Evolutionary conservation across 2,329 filamentous ascomycete species (phyloP).

Genomic region (Colletotrichum gigasporum): DNA sequence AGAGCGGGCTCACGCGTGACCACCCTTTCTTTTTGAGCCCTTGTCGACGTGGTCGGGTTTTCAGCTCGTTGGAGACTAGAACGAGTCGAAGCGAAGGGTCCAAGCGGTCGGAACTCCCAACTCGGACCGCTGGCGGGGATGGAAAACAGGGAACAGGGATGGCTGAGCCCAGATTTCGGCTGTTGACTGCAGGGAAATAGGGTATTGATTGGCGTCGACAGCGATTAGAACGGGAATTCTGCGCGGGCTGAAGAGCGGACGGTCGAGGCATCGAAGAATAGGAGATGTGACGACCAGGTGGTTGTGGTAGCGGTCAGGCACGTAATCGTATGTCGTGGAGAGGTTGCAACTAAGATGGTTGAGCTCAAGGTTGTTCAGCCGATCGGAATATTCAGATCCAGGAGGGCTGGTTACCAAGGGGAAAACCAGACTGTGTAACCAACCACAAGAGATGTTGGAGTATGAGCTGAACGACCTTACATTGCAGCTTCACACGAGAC

Average conservation of each 20-base stretch:
- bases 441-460: too few relatives aligned
- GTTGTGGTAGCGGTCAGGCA: not conserved
- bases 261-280: too few relatives aligned
- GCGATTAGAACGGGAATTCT: not conserved
- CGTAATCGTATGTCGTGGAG: not conserved
- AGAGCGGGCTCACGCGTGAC: conserved; percentile 8
- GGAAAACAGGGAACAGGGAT: conserved; percentile 20
- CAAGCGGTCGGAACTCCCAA: conserved; percentile 18
- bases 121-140: conserved; percentile 5
- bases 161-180: conserved; percentile 5
- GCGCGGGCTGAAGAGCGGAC: conserved; percentile 5
- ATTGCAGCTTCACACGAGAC: not conserved
- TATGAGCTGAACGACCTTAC: not conserved
- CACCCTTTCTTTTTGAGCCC: not conserved
- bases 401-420: too few relatives aligned
- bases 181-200: conserved; percentile 16
- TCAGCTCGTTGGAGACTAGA: conserved; percentile 5
- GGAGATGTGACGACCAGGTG: too few relatives aligned
- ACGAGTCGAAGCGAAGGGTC: not conserved
- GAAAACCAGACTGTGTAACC: too few relatives aligned
- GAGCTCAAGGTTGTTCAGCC: too few relatives aligned
- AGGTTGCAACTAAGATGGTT: not conserved
- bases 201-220: not conserved
- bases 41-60: conserved; percentile 4
- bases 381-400: too few relatives aligned